Percentiles rank a stretch among this genome's conserved stretches.
Conservation (phyloP, 2,329 filamentous ascomycete genomes). For the Westerdykella aurantiaca region DNA sequence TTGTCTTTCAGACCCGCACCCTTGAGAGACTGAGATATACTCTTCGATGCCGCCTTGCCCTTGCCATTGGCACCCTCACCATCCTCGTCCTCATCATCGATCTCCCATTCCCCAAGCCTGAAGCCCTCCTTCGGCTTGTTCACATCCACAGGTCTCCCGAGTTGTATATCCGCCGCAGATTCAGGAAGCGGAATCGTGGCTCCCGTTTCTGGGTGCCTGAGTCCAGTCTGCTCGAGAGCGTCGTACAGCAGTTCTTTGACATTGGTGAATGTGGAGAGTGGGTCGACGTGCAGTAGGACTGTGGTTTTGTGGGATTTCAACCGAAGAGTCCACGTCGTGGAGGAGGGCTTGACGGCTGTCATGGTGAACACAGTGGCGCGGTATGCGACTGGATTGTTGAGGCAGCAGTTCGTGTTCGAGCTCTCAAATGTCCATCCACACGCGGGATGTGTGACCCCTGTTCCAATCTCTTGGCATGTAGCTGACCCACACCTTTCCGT, state of each 20-base stretch:
- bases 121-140: slow-evolving; percentile 40
- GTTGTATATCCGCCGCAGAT: slow-evolving; percentile 35
- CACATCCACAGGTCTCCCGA: slow-evolving; percentile 39
- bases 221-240: slow-evolving; percentile 38
- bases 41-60: slow-evolving; percentile 22
- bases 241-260: slow-evolving; percentile 40
- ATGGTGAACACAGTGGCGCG: background rate
- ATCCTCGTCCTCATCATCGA: slow-evolving; percentile 25
- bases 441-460: too few species aligned
- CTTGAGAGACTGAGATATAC: slow-evolving; percentile 29
- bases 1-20: slow-evolving; percentile 32
- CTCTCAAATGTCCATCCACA: too few species aligned
- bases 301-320: slow-evolving; percentile 45
- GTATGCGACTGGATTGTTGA: too few species aligned
- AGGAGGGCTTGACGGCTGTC: slow-evolving; percentile 14
- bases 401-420: too few species aligned
- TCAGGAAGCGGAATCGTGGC: slow-evolving; percentile 36
- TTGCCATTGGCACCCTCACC: slow-evolving; percentile 20
- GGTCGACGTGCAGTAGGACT: slow-evolving; percentile 43
- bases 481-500: too few species aligned
- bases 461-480: too few species aligned
- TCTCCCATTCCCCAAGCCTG: slow-evolving; percentile 31
- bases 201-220: slow-evolving; percentile 26
- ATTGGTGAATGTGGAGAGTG: slow-evolving; percentile 35
- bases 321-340: slow-evolving; percentile 40